Base-by-base conservation (phyloP, 169 alveolate species). In the Plasmodium gallinaceum region DNA sequence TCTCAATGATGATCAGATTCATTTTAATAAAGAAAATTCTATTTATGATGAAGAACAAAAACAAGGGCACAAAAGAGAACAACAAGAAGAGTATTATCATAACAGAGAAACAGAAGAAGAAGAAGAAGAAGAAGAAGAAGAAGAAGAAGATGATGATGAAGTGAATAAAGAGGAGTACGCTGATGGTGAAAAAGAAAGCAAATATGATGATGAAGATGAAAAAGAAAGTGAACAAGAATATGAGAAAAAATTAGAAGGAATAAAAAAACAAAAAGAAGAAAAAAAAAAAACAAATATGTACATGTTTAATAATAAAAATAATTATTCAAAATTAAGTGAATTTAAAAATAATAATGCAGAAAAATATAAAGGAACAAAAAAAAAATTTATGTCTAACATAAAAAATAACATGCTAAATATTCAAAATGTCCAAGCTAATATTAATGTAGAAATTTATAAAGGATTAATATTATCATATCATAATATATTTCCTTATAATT, bases 401-500 rank as follows among this genome's bases (percentile, higher is more conserved):
- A 74, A 74, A 60, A 64, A 46, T 1, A 43, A 46, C 24, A 57
- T 76, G 0, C 57, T 45, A 5, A 76, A 39, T 18, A 62, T 22
- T 10, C 64, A 45, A 7, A 52, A 69, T 68, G 24, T 78, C 46
- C 76, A 78, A 18, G 46, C 73, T 18, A 75, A 68, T 68, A 37
- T 61, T 14, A 69, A 64, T 51, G 88, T 69, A 46, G 92, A 92
- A 73, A 60, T 88, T n/a, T 76, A 78, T 57, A 87, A 69, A 65
- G 74, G 80, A 12, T 48, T 87, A 8, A 45, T 61, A 14, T 70
- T 92, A 70, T 75, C 74, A 1, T 87, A 78, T 69, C 66, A 64
- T 20, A 88, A 78, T 52, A 61, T 88, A 22, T 92, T 90, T 80
- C 94, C 94, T 2, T 69, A 88, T 48, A 87, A 87, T 16, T 78